These are phyloP conservation scores for Atkinsonella texensis DNA, from an alignment of 2,329 filamentous ascomycete genomes.

Conservation along the genomic window DNA sequence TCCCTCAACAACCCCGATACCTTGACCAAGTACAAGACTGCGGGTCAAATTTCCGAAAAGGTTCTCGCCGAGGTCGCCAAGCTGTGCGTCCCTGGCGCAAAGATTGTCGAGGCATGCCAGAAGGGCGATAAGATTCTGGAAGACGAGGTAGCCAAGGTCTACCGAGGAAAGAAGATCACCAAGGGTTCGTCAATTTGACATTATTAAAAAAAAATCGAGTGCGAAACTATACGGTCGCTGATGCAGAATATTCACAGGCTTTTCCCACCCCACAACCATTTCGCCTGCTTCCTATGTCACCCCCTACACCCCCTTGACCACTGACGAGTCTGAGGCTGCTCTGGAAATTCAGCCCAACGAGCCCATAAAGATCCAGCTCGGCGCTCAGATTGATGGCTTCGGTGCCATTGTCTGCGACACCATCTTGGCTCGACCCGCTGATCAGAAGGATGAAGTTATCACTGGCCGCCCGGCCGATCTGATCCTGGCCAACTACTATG, in stretches of 20 bases:
- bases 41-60: conserved; percentile 89
- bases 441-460: conserved; percentile 50
- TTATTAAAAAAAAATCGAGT: too few species aligned
- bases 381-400: conserved; percentile 95
- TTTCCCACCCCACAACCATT: conserved; percentile 88
- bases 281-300: conserved; percentile 92
- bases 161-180: conserved; percentile 91
- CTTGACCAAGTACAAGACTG: conserved; percentile 98
- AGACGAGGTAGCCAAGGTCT: conserved; percentile 89
- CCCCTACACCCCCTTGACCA: conserved; percentile 84
- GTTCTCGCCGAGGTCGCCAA: conserved; percentile 75
- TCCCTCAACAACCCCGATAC: conserved; percentile 85
- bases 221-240: background rate
- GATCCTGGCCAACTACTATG: conserved; percentile 82
- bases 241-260: conserved; percentile 39
- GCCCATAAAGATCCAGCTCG: conserved; percentile 95
- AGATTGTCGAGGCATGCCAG: conserved; percentile 90
- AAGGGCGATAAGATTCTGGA: conserved; percentile 91
- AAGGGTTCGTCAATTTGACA: conserved; percentile 52
- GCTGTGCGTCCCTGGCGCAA: conserved; percentile 70
- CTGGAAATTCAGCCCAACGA: conserved; percentile 73
- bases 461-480: conserved; percentile 76
- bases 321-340: conserved; percentile 75
- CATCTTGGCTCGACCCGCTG: conserved; percentile 56
- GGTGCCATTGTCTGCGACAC: conserved; percentile 94